Base-by-base conservation (phyloP, 1,284 basidiomycete species). In the Phlebopus sp. region DNA sequence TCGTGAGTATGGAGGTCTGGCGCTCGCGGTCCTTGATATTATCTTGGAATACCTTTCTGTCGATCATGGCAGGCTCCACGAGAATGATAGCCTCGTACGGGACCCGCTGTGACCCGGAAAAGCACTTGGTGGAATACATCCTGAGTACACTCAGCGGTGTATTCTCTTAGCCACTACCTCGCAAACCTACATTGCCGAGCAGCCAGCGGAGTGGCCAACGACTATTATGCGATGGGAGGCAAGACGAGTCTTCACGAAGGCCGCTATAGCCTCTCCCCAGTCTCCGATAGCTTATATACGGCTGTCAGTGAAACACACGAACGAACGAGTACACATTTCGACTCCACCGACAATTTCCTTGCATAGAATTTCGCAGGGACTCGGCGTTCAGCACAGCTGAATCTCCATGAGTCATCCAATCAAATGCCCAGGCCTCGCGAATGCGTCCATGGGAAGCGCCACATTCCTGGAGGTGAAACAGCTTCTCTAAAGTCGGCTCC, bases 391-490 rank as follows among this genome's bases (percentile, higher is more conserved):
- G 21, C 4, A 53, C 47, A 3, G 56, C 61, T 1, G 60, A 56
- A 25, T 64, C 62, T 14, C 63, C 63, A 27, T 62, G 61, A 41
- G 54, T 62, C n/a, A 56, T 62, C 51, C 57, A 61, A 29, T 66
- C 62, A 21, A 66, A 50, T 5, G 59, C 55, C 64, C 64, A 66
- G 4, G 59, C 63, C 44, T 66, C 64, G 30, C 60, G 59, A n/a
- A 66, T 55, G n/a, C 23, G 34, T 14, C 11, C 32, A 34, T 34
- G 32, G 14, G 32, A n/a, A 7, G 29, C 38, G 18, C 37, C 14
- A n/a, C n/a, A n/a, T 13, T 38, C 32, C n/a, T 46, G 43, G 13
- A 53, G 37, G 19, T 54, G 44, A 42, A 59, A 57, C 1, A 64
- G 44, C 6, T 39, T 35, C 4, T 54, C 37, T 5, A 63, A 43